Evolutionary conservation across 768 basidiomycete species (phyloP), one percentile per base, ranked within the genome.

Genomic region (Lactarius akahatsu): DNA sequence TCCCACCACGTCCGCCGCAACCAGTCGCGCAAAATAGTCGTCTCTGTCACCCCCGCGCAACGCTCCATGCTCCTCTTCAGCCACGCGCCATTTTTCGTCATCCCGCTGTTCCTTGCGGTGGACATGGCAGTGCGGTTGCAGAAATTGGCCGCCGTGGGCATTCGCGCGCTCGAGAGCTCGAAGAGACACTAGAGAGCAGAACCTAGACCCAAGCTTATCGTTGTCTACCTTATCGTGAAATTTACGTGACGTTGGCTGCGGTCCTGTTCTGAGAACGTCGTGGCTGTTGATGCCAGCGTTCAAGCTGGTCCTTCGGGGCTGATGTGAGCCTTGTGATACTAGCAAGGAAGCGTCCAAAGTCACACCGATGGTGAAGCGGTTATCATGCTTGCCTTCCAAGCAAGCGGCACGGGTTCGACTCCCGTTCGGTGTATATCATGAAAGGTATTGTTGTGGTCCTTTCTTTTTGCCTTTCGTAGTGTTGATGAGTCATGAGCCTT

Each of bases 1-100:
- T 2, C 85, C 86, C 0, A 71, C 78, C 30, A 77, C 81, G 41
- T 76, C 76, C 23, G 59, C 68, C 1, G 71, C 74, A n/a, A 76
- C 79, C 1, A 65, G n/a, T 74, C 20, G 73, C 74, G 38, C 62
- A 74, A 4, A 72, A 74, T 1, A n/a, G 65, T 79, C 3, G 71
- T 76, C 30, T 79, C 82, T 23, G 65, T 90, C 57, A 82, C 86
- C 0, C 55, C 72, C 0, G 74, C 74, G n/a, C 88, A 94, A 69
- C 80, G 82, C 6, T 60, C 79, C 26, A 71, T 88, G 57, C 78
- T 94, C 26, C 78, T 94, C 18, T 80, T 80, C 6, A 86, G 85
- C 71, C 94, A 94, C 72, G 73, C 92, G 3, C 90, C 92, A 1
- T 94, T 91, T 80, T 84, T 89, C 65, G 36, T 91, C 7, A 75